A percentile compares a stretch with the other conserved stretches of the same genome.
These are phyloP conservation scores for Pyrus hybrid DNA, from an alignment of 331 rosid genomes.

Conservation along the genomic window DNA sequence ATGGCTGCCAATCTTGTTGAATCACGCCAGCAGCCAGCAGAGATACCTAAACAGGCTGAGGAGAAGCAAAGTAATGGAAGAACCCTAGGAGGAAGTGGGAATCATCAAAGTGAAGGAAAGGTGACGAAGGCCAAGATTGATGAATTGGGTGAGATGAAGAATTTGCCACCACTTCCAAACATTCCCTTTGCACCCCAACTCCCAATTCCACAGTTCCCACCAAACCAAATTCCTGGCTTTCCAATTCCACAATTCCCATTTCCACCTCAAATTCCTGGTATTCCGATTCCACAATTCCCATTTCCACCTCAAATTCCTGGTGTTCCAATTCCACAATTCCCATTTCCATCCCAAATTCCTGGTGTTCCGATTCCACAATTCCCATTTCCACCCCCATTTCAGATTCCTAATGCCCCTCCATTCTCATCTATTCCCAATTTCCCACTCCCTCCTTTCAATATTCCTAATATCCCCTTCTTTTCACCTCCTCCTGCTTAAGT, in stretches of 20 bases:
- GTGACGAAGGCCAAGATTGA: background rate
- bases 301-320: background rate
- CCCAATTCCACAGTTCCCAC: background rate
- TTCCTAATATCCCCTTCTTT: background rate
- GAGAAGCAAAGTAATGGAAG: background rate
- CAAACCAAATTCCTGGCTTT: background rate
- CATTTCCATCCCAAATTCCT: no score
- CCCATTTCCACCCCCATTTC: background rate
- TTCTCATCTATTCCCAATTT: background rate
- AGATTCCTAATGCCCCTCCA: background rate
- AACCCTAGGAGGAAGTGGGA: background rate
- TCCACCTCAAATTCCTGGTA: background rate
- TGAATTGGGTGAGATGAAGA: constrained; percentile 3
- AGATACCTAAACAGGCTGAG: background rate
- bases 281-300: background rate
- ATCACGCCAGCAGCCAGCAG: background rate
- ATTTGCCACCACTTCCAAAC: background rate
- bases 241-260: background rate
- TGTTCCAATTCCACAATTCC: background rate
- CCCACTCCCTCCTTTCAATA: constrained; percentile 1
- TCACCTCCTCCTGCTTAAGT: constrained; percentile 11
- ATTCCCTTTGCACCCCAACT: background rate
- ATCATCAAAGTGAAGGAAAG: background rate
- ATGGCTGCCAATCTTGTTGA: background rate
- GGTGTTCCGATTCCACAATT: no score